These are phyloP conservation scores for Spizellomyces punctatus DNA, from an alignment of 192 early-diverging fungal genomes.

Conservation along the genomic window DNA sequence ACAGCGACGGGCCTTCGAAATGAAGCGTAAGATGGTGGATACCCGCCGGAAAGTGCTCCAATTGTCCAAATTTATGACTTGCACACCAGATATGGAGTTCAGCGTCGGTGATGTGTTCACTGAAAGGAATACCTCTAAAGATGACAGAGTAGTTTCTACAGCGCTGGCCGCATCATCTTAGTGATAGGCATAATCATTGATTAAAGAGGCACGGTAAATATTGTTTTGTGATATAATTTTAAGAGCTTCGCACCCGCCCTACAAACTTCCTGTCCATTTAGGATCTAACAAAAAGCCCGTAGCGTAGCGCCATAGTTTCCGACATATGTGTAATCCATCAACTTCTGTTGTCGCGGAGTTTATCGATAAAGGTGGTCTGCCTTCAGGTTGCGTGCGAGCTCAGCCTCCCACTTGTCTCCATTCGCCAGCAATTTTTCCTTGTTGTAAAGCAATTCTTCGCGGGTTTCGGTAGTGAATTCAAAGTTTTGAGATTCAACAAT, in stretches of 20 bases:
- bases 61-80: not conserved
- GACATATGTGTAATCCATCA: too few species aligned
- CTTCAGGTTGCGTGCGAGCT: conserved; percentile 58
- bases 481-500: conserved; percentile 97
- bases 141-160: too few species aligned
- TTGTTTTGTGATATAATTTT: too few species aligned
- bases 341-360: not conserved
- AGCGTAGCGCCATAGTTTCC: too few species aligned
- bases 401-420: conserved; percentile 95
- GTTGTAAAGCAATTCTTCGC: conserved; percentile 97
- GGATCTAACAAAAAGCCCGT: too few species aligned
- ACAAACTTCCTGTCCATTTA: too few species aligned
- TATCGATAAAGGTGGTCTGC: conserved; percentile 55
- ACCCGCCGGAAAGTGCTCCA: not conserved
- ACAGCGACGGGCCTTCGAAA: not conserved
- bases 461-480: conserved; percentile 95
- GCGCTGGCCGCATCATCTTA: too few species aligned
- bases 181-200: too few species aligned
- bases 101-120: not conserved
- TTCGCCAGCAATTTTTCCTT: conserved; percentile 94
- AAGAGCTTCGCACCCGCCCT: too few species aligned
- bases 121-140: too few species aligned
- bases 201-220: too few species aligned
- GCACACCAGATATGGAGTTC: not conserved
- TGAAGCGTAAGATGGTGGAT: not conserved